Base-by-base conservation (phyloP, 2,329 filamentous ascomycete genomes). In the Talaromyces sp. region DNA sequence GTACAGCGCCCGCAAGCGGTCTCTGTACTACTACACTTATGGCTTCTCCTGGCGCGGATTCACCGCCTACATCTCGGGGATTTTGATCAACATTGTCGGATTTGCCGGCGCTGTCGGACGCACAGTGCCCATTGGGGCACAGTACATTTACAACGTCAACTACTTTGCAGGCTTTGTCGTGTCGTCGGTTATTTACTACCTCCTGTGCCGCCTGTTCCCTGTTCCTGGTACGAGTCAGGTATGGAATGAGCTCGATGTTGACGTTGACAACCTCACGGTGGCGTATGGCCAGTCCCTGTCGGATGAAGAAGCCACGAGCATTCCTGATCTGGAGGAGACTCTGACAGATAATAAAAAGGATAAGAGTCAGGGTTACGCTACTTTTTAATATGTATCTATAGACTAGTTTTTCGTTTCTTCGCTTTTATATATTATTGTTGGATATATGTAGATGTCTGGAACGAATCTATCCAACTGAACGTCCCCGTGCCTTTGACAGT, bases 21-120 rank as follows among this genome's bases (percentile, higher is more conserved):
- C 73, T 22, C 0, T 88, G 86, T 97, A 97, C 76, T 93, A 84
- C 74, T 95, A 82, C 77, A 85, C 78, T 0, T 84, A 77, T 55
- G 93, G 93, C 22, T 77, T 96, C 72, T 86, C 93, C 72, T 95
- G 90, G 89, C 87, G 91, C 49, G 93, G 86, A 1, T 97, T 96
- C 68, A 84, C 80, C 0, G 90, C 93, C 0, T 96, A 96, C 73
- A 84, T 96, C 62, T 80, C 85, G 1, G 92, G 92, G 13, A 96
- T 96, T 64, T 72, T 95, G 5, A 88, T 96, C 80, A 96, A 96
- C 68, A 90, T 97, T 4, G 91, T 96, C 4, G 93, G 93, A 0
- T 97, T 97, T 66, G 92, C 87, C 0, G 92, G 91, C 2, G 92
- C 90, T 0, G 84, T 96, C 28, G 91, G 91, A 0, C 75, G 73